Percentiles rank a stretch among this genome's conserved stretches.
Conservation (phyloP, 768 basidiomycete genomes). For the Naganishia randhawae region DNA sequence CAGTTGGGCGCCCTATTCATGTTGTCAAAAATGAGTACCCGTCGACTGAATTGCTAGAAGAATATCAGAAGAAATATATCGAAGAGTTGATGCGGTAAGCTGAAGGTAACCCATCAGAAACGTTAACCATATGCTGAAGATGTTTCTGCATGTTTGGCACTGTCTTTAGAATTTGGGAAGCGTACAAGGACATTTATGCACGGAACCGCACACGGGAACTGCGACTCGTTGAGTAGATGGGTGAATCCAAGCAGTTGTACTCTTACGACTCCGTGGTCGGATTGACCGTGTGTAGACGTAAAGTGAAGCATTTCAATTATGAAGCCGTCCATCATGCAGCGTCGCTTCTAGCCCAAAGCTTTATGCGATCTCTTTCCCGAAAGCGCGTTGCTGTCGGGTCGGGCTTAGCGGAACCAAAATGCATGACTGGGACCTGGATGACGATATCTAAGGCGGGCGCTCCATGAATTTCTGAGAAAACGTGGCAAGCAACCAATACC, state of each 20-base stretch:
- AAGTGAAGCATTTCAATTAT: not conserved
- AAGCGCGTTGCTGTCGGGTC: not conserved
- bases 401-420: conserved; percentile 5
- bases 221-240: conserved; percentile 46
- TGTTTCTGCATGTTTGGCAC: conserved; percentile 24
- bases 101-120: not conserved
- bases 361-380: too few species aligned
- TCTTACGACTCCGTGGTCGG: not conserved
- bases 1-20: conserved; percentile 85
- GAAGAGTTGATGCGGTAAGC: conserved; percentile 80
- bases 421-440: not conserved
- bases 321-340: not conserved
- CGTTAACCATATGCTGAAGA: not conserved
- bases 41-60: conserved; percentile 70
- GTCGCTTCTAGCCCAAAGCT: too few species aligned
- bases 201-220: conserved; percentile 62
- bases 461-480: not conserved
- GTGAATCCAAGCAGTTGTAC: not conserved
- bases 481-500: not conserved
- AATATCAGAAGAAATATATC: conserved; percentile 80
- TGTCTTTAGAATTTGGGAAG: conserved; percentile 89
- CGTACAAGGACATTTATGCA: conserved; percentile 91
- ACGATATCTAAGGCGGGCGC: not conserved
- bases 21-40: conserved; percentile 75
- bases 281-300: not conserved